phyloP scores from a whole-genome alignment of 78 protist genomes.

The Diacronema lutheri region DNA sequence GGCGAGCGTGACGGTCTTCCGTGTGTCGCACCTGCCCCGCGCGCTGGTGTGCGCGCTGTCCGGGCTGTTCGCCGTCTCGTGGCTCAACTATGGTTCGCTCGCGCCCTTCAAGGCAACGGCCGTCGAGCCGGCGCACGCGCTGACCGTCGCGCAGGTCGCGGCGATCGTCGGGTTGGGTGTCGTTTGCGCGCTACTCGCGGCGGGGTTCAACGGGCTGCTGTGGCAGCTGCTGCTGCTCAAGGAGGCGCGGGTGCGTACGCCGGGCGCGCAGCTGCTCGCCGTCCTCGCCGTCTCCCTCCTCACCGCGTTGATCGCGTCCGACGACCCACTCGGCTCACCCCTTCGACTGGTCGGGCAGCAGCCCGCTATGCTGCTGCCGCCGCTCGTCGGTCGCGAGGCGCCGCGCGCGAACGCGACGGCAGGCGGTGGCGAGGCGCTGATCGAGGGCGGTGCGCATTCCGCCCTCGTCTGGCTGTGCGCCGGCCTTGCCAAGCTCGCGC shows the following conservation, averaged over 20 bases:
- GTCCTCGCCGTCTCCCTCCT: background rate
- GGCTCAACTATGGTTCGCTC: background rate
- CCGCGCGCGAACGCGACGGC: too few relatives aligned
- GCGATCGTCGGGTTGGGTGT: constrained; percentile 61
- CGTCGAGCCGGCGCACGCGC: constrained; percentile 13
- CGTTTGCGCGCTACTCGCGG: constrained; percentile 61
- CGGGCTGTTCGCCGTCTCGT: constrained; percentile 48
- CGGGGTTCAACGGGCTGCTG: background rate
- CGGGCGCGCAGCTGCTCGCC: background rate
- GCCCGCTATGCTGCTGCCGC: too few relatives aligned
- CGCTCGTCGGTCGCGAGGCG: too few relatives aligned
- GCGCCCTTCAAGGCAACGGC: background rate
- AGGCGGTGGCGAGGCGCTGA: too few relatives aligned
- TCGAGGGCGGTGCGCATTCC: too few relatives aligned
- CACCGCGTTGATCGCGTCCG: too few relatives aligned
- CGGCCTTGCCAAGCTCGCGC: background rate
- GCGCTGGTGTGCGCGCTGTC: constrained; percentile 64
- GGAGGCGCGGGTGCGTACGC: too few relatives aligned
- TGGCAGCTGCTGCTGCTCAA: background rate
- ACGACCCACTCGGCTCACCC: too few relatives aligned
- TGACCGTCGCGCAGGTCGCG: constrained; percentile 26
- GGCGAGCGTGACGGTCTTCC: constrained; percentile 76
- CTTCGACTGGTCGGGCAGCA: too few relatives aligned
- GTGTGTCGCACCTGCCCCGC: constrained; percentile 52
- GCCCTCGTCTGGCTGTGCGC: too few relatives aligned